Base-by-base conservation (phyloP, 768 basidiomycete genomes). In the Xerocomus brunneocitrinus region DNA sequence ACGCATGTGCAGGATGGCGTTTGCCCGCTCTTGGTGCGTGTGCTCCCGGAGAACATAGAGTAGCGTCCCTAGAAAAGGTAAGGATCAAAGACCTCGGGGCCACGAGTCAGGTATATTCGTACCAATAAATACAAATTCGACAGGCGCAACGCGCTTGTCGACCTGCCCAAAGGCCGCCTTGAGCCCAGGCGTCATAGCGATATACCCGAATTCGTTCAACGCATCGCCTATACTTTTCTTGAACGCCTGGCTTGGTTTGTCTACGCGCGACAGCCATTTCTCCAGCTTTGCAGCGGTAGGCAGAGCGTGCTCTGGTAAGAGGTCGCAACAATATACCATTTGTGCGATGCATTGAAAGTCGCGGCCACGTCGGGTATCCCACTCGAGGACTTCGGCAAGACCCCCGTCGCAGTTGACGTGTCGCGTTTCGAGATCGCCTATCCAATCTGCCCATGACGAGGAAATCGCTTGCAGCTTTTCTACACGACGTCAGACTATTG, bases 121-220 rank as follows among this genome's bases (percentile, higher is more conserved):
- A 91, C 91, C 88, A 39, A 90, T 83, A 67, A 87, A 91, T 31
- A 91, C 81, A 64, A 92, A 88, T 62, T 90, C 86, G 8, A 85
- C 81, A 2, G 87, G 87, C 2, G 87, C 82, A 38, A 91, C 76
- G 27, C 82, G 77, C 54, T 81, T 78, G 52, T 73, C 71, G n/a
- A 87, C 76, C 25, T 74, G 70, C 16, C 56, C 70, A 58, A 90
- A 84, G 2, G 74, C 82, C 12, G 64, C 54, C n/a, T 76, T 78
- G 32, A 79, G 68, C 6, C 62, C 41, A 0, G 54, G 22, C 30
- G 74, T 68, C 9, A 56, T 61, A 3, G 84, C 84, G 42, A 89
- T 74, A 22, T 75, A 68, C 71, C 77, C 79, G 43, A 87, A 78
- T 28, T 76, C 75, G 14, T 71, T 65, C 35, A 93, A 70, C 19